Base-by-base conservation (phyloP, 2,329 filamentous ascomycete species). In the Colletotrichum karsti region DNA sequence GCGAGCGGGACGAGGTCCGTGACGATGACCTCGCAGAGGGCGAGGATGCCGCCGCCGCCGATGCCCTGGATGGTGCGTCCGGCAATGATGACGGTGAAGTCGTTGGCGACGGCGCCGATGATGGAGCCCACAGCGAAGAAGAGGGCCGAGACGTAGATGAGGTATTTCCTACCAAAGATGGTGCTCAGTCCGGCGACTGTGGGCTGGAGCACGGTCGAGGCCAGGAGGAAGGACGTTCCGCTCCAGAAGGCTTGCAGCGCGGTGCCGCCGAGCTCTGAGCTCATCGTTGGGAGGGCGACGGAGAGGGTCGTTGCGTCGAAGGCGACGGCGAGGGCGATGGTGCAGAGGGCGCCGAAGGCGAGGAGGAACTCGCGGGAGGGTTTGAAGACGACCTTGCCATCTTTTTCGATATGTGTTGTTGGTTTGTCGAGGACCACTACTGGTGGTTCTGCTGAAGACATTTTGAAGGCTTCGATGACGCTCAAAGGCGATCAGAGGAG, bases 191-290 rank as follows among this genome's bases (percentile, higher is more conserved):
- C 77, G 7, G 79, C 76, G n/a, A 82, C 72, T 5, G 78, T 76
- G 4, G 88, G 89, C 72, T 90, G 86, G 44, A 88, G 83, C 30
- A 90, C 85, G 1, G 91, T 89, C 63, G 87, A 89, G 3, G 90
- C 87, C 5, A 93, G 84, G 5, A 93, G 81, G 71, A 92, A 93
- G 15, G 88, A 89, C 5, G 91, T 93, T 2, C 91, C 91, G 12
- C 89, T 86, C 91, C 91, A 93, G 73, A 93, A 93, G 0, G 90
- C 88, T 77, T 92, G 83, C 33, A 89, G 84, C 3, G 86, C 86
- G 0, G 84, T 84, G 24, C 87, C 87, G 41, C 82, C 71, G 4
- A 90, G 79, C 41, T 85, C 83, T 20, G 77, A 72, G 9, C 87
- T 82, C 63, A 90, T 87, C 6, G 69, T 83, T 5, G 82, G 85